Evolutionary conservation across 768 basidiomycete species (phyloP).

Genomic region (Mycena maculata): DNA sequence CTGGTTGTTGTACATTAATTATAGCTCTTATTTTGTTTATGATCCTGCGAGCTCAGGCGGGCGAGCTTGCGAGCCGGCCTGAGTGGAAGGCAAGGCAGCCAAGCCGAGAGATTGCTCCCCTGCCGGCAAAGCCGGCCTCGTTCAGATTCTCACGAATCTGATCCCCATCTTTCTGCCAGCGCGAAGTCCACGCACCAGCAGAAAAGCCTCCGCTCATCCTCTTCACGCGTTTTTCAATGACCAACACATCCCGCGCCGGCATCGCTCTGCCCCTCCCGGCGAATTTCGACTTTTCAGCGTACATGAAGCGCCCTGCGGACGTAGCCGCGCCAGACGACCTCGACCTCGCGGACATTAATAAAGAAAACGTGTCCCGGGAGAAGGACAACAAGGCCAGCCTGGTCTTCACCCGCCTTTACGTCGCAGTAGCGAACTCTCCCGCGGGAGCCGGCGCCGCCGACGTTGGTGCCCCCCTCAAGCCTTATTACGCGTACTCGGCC

Average conservation of each 20-base stretch:
- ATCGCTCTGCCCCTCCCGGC: constrained; percentile 1
- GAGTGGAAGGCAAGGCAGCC: constrained; percentile 1
- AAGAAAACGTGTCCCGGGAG: background rate
- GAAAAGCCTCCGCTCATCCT: background rate
- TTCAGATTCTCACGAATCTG: background rate
- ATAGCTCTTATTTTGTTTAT: no score
- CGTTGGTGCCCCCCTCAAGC: background rate
- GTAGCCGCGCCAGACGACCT: background rate
- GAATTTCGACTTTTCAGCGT: constrained; percentile 8
- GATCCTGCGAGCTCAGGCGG: background rate
- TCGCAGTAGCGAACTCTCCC: background rate
- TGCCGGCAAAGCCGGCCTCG: background rate
- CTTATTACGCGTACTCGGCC: constrained; percentile 4
- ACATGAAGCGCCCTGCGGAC: background rate
- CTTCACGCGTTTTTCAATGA: background rate
- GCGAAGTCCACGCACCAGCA: no score
- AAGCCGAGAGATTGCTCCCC: no score
- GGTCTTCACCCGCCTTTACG: background rate
- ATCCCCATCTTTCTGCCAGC: background rate
- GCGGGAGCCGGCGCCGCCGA: background rate
- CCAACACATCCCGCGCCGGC: background rate
- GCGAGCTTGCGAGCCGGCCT: background rate
- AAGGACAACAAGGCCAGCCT: constrained; percentile 14
- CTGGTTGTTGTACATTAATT: no score
- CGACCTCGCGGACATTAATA: background rate